Evolutionary conservation across 805 yeast genomes (phyloP).

Genomic region (Candida maris): DNA sequence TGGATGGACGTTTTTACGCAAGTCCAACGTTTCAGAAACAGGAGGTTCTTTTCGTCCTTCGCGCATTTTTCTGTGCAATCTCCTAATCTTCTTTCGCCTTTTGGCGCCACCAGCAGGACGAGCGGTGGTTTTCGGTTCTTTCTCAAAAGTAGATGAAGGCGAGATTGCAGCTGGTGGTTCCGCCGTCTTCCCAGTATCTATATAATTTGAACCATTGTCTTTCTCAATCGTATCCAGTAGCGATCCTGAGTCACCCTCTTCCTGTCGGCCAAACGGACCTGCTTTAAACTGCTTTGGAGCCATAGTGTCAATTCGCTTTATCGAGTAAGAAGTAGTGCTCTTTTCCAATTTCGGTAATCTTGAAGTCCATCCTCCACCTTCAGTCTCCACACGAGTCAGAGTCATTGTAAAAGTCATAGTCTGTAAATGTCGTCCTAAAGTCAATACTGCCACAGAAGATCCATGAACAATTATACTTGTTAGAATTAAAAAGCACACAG

Average conservation of each 20-base stretch:
- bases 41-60: slow-evolving; percentile 30
- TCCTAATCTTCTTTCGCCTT: slow-evolving; percentile 38
- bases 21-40: slow-evolving; percentile 31
- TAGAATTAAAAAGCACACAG: slow-evolving; percentile 49
- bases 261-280: background rate
- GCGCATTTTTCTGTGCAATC: slow-evolving; percentile 26
- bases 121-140: slow-evolving; percentile 35
- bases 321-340: slow-evolving; percentile 69
- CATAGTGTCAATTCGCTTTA: slow-evolving; percentile 76
- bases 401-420: slow-evolving; percentile 92
- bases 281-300: slow-evolving; percentile 31
- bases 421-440: slow-evolving; percentile 81
- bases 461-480: slow-evolving; percentile 60
- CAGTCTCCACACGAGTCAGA: slow-evolving; percentile 64
- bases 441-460: slow-evolving; percentile 53
- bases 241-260: too few species aligned
- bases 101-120: slow-evolving; percentile 75
- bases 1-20: slow-evolving; percentile 23
- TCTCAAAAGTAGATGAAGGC: slow-evolving; percentile 5
- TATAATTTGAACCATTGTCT: too few species aligned
- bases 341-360: slow-evolving; percentile 79
- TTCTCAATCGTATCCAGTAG: too few species aligned
- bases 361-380: slow-evolving; percentile 82
- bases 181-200: too few species aligned
- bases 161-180: background rate